A percentile compares a stretch with the other conserved stretches of the same genome.
Evolutionary conservation across 2,329 filamentous ascomycete species (phyloP).

Genomic region (Bimuria novae-zelandiae): DNA sequence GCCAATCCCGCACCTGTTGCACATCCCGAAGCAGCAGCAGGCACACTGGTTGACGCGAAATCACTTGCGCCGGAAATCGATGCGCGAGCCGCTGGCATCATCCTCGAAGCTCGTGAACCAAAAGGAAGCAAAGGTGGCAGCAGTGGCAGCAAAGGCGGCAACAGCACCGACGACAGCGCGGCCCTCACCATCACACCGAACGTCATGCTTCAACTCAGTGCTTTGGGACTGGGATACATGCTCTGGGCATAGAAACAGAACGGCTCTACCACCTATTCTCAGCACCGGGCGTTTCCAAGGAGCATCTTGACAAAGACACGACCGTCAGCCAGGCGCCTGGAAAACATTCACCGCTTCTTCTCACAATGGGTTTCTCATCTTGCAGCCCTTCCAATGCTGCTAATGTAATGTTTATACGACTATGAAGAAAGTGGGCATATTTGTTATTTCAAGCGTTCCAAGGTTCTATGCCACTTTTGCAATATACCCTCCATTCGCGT

Average conservation of each 20-base stretch:
- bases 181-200: slow-evolving; percentile 26
- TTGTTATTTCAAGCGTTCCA: not conserved
- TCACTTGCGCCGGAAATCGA: slow-evolving; percentile 17
- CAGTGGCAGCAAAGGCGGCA: slow-evolving; percentile 6
- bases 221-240: slow-evolving; percentile 32
- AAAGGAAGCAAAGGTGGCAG: slow-evolving; percentile 16
- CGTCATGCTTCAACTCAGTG: slow-evolving; percentile 29
- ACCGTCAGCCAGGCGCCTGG: too few species aligned
- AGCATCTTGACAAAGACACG: too few species aligned
- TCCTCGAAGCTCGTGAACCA: slow-evolving; percentile 27
- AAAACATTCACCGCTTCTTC: not conserved
- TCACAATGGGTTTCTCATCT: not conserved
- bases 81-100: slow-evolving; percentile 15
- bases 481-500: not conserved
- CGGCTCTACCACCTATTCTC: not conserved
- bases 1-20: slow-evolving; percentile 33
- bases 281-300: not conserved
- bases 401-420: not conserved
- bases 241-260: slow-evolving; percentile 23
- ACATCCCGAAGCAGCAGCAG: slow-evolving; percentile 15
- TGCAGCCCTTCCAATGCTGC: not conserved
- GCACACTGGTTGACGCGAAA: slow-evolving; percentile 5
- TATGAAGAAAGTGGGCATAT: not conserved
- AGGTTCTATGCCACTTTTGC: not conserved
- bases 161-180: slow-evolving; percentile 19